Evolutionary conservation across 192 early-diverging fungal genomes (phyloP).

Genomic region (Backusella morwellensis): DNA sequence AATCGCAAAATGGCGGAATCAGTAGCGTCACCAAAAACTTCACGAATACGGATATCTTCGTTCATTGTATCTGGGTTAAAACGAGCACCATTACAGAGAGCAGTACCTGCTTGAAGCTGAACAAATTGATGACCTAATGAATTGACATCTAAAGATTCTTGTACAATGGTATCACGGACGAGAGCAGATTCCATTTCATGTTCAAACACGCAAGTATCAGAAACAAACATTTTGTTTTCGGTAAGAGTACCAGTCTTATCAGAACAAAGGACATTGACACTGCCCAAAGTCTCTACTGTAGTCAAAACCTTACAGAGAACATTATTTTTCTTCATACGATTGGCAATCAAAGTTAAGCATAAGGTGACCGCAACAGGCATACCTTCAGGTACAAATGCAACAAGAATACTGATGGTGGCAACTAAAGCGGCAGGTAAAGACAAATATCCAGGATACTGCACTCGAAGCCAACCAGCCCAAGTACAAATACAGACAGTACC

Average conservation of each 20-base stretch:
- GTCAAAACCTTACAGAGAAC: constrained; percentile 80
- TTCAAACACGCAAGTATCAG: constrained; percentile 43
- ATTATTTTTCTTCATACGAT: constrained; percentile 66
- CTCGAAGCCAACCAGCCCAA: constrained; percentile 58
- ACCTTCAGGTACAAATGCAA: constrained; percentile 74
- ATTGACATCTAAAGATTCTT: background rate
- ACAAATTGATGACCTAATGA: constrained; percentile 21
- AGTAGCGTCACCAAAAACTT: constrained; percentile 79
- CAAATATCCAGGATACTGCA: constrained; percentile 54
- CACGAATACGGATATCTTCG: constrained; percentile 44
- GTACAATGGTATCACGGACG: constrained; percentile 12
- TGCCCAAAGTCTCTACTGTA: constrained; percentile 86
- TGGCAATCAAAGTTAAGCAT: constrained; percentile 75
- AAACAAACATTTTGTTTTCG: constrained; percentile 70
- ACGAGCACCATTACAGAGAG: constrained; percentile 66
- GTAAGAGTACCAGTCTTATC: constrained; percentile 95
- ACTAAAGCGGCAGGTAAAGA: constrained; percentile 36
- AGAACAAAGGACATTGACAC: constrained; percentile 67
- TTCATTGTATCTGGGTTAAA: constrained; percentile 55
- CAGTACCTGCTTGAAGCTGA: constrained; percentile 19
- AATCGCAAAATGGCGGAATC: constrained; percentile 81
- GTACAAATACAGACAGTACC: constrained; percentile 42
- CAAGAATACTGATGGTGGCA: constrained; percentile 59
- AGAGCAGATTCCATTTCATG: constrained; percentile 29
- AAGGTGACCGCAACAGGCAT: constrained; percentile 80